Conservation (phyloP, 2,329 filamentous ascomycete species). For the Coniochaeta pulveracea region DNA sequence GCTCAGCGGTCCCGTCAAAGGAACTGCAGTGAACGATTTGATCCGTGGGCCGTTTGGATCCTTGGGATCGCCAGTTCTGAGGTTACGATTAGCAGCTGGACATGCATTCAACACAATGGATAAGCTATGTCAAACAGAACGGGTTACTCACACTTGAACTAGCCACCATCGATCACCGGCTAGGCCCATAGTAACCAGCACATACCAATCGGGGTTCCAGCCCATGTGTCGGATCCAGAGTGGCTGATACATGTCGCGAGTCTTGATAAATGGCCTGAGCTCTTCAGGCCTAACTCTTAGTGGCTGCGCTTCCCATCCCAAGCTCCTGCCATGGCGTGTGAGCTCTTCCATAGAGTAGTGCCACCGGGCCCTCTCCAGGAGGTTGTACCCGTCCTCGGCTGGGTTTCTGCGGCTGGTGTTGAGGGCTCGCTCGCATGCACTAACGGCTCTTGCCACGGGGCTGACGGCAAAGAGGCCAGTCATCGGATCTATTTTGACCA, state of each 20-base stretch:
- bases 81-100: no score
- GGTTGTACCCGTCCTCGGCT: slow-evolving; percentile 41
- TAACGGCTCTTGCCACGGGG: slow-evolving; percentile 46
- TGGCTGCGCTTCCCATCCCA: slow-evolving; percentile 51
- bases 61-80: no score
- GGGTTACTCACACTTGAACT: slow-evolving; percentile 44
- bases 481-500: slow-evolving; percentile 61
- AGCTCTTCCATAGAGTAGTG: slow-evolving; percentile 51
- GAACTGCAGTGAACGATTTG: slow-evolving; percentile 26
- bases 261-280: slow-evolving; percentile 48
- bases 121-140: slow-evolving; percentile 2
- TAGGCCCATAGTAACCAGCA: slow-evolving; percentile 60
- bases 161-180: slow-evolving; percentile 73
- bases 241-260: slow-evolving; percentile 50
- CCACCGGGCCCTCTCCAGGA: slow-evolving; percentile 52
- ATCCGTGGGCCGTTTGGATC: slow-evolving; percentile 6
- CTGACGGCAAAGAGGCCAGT: slow-evolving; percentile 66
- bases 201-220: slow-evolving; percentile 64
- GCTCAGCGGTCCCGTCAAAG: slow-evolving; percentile 30
- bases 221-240: slow-evolving; percentile 59
- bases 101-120: no score
- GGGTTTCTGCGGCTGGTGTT: slow-evolving; percentile 46
- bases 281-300: slow-evolving; percentile 38
- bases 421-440: slow-evolving; percentile 51
- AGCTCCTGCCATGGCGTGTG: slow-evolving; percentile 44